phyloP scores from a whole-genome alignment of 1,139 yeast species.

The Zygosaccharomyces sapae region DNA sequence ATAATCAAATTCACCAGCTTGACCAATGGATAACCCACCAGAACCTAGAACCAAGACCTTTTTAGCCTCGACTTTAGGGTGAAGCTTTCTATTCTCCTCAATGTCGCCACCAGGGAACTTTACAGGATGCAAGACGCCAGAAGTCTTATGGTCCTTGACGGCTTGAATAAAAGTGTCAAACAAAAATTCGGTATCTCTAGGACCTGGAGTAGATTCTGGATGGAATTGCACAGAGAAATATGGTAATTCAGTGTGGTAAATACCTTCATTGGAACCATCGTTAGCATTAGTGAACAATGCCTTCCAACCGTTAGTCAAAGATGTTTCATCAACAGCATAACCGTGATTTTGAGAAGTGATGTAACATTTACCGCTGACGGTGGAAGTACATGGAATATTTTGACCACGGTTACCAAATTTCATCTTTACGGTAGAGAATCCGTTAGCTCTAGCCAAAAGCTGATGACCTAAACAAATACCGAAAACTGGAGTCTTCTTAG shows the following conservation, averaged over 20 bases:
- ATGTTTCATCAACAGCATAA: constrained; percentile 82
- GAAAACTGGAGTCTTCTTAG: constrained; percentile 72
- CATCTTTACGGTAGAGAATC: constrained; percentile 86
- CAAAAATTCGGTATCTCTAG: constrained; percentile 96
- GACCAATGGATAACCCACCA: constrained; percentile 98
- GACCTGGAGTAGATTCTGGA: constrained; percentile 99
- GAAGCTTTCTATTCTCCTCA: constrained; percentile 67
- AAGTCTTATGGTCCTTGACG: constrained; percentile 57
- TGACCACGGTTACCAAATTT: constrained; percentile 99
- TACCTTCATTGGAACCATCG: constrained; percentile 98
- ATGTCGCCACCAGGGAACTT: constrained; percentile 85
- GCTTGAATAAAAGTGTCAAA: constrained; percentile 89
- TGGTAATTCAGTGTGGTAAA: constrained; percentile 82
- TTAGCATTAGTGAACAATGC: constrained; percentile 93
- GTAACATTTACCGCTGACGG: constrained; percentile 93
- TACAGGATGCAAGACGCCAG: constrained; percentile 63
- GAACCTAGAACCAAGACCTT: constrained; percentile 96
- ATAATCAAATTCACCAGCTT: constrained; percentile 99
- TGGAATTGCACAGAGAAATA: constrained; percentile 97
- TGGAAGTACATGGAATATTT: constrained; percentile 94
- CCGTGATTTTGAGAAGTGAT: constrained; percentile 99
- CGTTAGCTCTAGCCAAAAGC: constrained; percentile 90
- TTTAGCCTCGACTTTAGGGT: constrained; percentile 78
- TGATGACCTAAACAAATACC: constrained; percentile 99
- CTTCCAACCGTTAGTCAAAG: constrained; percentile 82